Conservation (phyloP, 202 grass and related monocot genomes). For the Brachypodium distachyon region DNA sequence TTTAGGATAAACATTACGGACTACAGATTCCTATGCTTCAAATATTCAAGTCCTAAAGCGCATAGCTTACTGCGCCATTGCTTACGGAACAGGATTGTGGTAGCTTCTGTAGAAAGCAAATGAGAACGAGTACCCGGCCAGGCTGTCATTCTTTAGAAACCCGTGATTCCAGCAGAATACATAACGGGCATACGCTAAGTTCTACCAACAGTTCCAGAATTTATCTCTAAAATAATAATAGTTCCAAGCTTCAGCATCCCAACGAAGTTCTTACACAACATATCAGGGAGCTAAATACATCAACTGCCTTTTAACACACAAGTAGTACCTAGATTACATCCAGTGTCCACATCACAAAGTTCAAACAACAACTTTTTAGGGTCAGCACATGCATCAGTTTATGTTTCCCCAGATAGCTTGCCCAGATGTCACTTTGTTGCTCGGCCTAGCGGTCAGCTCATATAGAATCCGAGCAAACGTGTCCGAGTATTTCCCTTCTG, state of each 20-base stretch:
- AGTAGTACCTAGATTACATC: slow-evolving; percentile 3
- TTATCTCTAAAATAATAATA: too few species aligned
- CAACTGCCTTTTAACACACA: not conserved
- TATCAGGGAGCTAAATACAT: slow-evolving; percentile 1
- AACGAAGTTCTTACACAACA: not conserved
- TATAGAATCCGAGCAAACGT: slow-evolving; percentile 86
- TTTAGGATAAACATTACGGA: not conserved
- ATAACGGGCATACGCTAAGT: not conserved
- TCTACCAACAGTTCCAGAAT: not conserved
- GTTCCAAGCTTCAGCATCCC: not conserved
- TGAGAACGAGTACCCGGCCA: not conserved
- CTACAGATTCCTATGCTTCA: too few species aligned
- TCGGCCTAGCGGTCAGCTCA: slow-evolving; percentile 79
- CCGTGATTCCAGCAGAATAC: not conserved
- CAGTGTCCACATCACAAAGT: not conserved
- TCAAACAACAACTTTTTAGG: not conserved
- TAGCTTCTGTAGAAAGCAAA: slow-evolving; percentile 10
- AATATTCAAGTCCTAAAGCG: not conserved
- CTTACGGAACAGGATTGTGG: not conserved
- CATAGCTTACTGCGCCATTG: not conserved
- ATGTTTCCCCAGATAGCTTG: slow-evolving; percentile 95
- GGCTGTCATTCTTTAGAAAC: not conserved
- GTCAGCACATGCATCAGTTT: slow-evolving; percentile 29
- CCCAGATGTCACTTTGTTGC: slow-evolving; percentile 61
- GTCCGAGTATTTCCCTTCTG: slow-evolving; percentile 74